phyloP scores from a whole-genome alignment of 345 rosid species.

The Boechera divaricarpa region DNA sequence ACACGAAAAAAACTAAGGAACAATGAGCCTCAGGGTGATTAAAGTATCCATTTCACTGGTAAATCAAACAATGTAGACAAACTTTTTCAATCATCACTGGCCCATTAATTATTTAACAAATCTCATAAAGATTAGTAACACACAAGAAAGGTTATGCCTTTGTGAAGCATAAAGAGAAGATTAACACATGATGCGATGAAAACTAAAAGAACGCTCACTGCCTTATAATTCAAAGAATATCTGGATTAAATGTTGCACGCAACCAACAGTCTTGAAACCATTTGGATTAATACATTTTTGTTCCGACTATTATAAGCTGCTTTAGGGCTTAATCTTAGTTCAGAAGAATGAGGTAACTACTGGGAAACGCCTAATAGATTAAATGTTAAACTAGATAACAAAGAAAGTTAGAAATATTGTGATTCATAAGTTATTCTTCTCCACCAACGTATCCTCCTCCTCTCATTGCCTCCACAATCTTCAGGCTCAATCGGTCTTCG shows the following conservation, averaged over 20 bases:
- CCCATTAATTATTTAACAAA: neutral
- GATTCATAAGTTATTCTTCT: conserved; percentile 8
- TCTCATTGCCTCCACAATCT: conserved; percentile 41
- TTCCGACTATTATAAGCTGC: neutral
- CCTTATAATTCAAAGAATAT: neutral
- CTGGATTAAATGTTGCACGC: neutral
- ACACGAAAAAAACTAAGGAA: too few species aligned
- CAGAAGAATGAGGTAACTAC: neutral
- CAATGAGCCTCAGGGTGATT: conserved; percentile 31
- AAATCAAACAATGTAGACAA: conserved; percentile 43
- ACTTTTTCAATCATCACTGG: conserved; percentile 42
- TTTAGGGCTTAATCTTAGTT: neutral
- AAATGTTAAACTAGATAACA: neutral
- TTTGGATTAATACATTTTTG: conserved; percentile 9
- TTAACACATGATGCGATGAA: neutral
- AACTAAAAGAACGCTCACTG: neutral
- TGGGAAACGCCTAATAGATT: conserved; percentile 10
- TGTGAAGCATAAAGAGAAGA: neutral
- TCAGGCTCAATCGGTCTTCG: conserved; percentile 27
- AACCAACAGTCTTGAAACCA: conserved; percentile 11
- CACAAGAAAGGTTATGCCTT: neutral
- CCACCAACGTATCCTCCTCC: conserved; percentile 42
- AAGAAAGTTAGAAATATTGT: neutral
- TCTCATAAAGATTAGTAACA: neutral
- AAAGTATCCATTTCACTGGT: conserved; percentile 26